These are phyloP conservation scores for Paradendryphiella salina DNA, from an alignment of 2,329 filamentous ascomycete genomes.

Conservation along the genomic window DNA sequence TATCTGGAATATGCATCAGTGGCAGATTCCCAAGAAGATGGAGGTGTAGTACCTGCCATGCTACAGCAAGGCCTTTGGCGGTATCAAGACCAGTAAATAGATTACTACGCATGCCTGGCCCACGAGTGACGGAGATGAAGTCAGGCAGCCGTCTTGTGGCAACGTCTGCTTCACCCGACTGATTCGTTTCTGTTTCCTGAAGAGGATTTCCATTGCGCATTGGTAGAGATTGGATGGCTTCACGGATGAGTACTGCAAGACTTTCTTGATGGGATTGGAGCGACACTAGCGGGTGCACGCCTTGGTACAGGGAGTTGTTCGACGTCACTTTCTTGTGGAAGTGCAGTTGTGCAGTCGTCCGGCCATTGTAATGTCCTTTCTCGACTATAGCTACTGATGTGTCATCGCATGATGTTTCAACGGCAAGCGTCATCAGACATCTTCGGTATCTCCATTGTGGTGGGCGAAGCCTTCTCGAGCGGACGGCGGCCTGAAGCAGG, in stretches of 20 bases:
- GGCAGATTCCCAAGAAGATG: neutral
- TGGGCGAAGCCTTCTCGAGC: slow-evolving; percentile 1
- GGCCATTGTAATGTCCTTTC: slow-evolving; percentile 46
- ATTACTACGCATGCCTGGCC: slow-evolving; percentile 83
- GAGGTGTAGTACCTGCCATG: slow-evolving; percentile 61
- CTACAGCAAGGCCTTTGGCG: slow-evolving; percentile 83
- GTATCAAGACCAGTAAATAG: slow-evolving; percentile 77
- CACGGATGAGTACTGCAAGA: slow-evolving; percentile 68
- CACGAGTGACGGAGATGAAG: slow-evolving; percentile 85
- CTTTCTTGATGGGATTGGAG: slow-evolving; percentile 74
- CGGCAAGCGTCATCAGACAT: slow-evolving; percentile 61
- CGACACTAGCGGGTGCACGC: slow-evolving; percentile 78
- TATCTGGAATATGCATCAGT: slow-evolving; percentile 47
- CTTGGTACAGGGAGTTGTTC: slow-evolving; percentile 72
- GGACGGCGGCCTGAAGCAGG: slow-evolving; percentile 11
- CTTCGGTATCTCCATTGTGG: slow-evolving; percentile 23
- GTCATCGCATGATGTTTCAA: slow-evolving; percentile 90
- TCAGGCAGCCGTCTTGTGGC: slow-evolving; percentile 61
- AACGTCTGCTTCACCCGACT: neutral
- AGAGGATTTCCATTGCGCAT: slow-evolving; percentile 1
- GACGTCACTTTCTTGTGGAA: slow-evolving; percentile 83
- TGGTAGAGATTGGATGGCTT: slow-evolving; percentile 63
- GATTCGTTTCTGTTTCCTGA: neutral
- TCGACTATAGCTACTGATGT: slow-evolving; percentile 84
- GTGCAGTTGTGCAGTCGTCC: slow-evolving; percentile 60